Conservation (phyloP, 1,139 yeast species). For the Arxiozyma bovina region DNA sequence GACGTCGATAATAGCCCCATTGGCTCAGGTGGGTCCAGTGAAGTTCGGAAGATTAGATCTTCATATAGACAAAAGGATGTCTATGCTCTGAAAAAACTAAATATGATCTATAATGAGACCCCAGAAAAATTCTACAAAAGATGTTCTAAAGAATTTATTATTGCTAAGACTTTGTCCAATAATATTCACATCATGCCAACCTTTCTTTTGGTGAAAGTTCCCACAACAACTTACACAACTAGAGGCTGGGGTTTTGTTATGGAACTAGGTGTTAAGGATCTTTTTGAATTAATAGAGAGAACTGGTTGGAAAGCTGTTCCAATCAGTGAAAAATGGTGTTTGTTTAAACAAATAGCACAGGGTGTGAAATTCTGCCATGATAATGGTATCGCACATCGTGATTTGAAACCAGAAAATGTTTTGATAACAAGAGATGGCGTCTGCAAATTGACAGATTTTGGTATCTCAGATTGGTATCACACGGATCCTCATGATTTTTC, state of each 20-base stretch:
- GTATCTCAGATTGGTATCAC: slow-evolving; percentile 62
- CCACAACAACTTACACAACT: slow-evolving; percentile 45
- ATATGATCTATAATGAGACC: slow-evolving; percentile 50
- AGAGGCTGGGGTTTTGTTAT: slow-evolving; percentile 74
- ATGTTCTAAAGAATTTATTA: slow-evolving; percentile 54
- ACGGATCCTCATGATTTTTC: slow-evolving; percentile 45
- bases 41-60: slow-evolving; percentile 48
- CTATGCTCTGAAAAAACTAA: slow-evolving; percentile 58
- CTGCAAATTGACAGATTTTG: slow-evolving; percentile 68
- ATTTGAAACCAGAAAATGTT: slow-evolving; percentile 88
- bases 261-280: slow-evolving; percentile 61
- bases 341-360: slow-evolving; percentile 40
- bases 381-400: slow-evolving; percentile 82
- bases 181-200: slow-evolving; percentile 55
- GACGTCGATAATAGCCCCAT: slow-evolving; percentile 37
- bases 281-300: slow-evolving; percentile 51
- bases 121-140: slow-evolving; percentile 61
- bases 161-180: slow-evolving; percentile 45
- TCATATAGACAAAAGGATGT: slow-evolving; percentile 33
- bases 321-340: slow-evolving; percentile 44
- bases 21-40: slow-evolving; percentile 71
- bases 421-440: slow-evolving; percentile 50
- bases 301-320: slow-evolving; percentile 42
- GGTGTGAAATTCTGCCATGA: slow-evolving; percentile 68
- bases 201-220: slow-evolving; percentile 48